Base-by-base conservation (phyloP, 768 basidiomycete genomes). In the Agaricus sinodeliciosus region DNA sequence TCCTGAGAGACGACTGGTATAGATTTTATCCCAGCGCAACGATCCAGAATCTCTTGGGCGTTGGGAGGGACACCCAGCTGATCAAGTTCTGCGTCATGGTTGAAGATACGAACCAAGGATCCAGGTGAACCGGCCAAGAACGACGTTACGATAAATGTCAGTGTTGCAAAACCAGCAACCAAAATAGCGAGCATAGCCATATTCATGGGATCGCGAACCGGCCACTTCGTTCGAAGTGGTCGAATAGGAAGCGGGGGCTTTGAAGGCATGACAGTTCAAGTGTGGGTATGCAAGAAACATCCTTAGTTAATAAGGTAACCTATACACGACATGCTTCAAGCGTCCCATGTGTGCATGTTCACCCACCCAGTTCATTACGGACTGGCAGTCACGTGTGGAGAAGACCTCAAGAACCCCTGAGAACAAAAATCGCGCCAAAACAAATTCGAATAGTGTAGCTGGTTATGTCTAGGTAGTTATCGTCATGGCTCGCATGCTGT, bases 1-100 rank as follows among this genome's bases (percentile, higher is more conserved):
- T 59, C 52, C 7, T 59, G 51, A 13, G 72, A 60, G 19, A 66
- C 66, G 26, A 63, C 63, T 40, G 87, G 82, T 65, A 48, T 72
- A 68, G 55, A 72, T 69, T 65, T 80, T 68, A 69, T 69, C 65
- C 61, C 73, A 69, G 51, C 82, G 80, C 59, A 95, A 48, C 64
- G 72, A n/a, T 60, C 59, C 37, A 74, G 70, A 22, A 75, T 65
- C 28, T 66, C 61, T 56, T 69, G 60, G n/a, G 52, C 52, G 26
- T 43, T 48, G 27, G 41, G 27, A 3, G 45, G 51, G 16, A 40
- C 27, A 0, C 27, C 45, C 12, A 4, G 8, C 35, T 36, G 43
- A 31, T 27, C 22, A 3, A 26, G 12, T 28, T 28, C 26, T n/a
- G 11, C n/a, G 27, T 19, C 28, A 34, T 12, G 16, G 26, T 2